Conservation (phyloP, 768 basidiomycete species). For the Rhodotorula toruloides region DNA sequence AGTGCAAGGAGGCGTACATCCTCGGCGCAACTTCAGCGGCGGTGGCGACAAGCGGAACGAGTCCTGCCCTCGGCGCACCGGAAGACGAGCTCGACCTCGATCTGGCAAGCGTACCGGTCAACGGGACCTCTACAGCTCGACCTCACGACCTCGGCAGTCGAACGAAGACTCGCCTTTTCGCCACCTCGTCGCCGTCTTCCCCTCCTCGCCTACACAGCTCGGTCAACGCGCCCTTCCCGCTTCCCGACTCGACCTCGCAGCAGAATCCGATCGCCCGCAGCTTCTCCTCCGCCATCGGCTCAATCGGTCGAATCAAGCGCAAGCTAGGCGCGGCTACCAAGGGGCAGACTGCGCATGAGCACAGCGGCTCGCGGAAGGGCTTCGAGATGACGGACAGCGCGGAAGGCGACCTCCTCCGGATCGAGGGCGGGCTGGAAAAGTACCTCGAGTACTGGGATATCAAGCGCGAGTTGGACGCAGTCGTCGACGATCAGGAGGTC, state of each 20-base stretch:
- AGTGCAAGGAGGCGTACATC: conserved; percentile 56
- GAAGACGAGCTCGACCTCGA: conserved; percentile 43
- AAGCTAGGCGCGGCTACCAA: conserved; percentile 51
- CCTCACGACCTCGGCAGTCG: conserved; percentile 5
- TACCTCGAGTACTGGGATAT: conserved; percentile 50
- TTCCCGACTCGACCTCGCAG: background rate
- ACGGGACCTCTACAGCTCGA: background rate
- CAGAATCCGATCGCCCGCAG: conserved; percentile 60
- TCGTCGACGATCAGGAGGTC: conserved; percentile 45
- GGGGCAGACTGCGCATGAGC: background rate
- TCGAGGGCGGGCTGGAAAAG: conserved; percentile 62
- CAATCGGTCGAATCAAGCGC: conserved; percentile 74
- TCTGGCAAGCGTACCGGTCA: background rate
- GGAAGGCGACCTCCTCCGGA: conserved; percentile 59
- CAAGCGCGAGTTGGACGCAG: conserved; percentile 47
- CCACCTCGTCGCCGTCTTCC: background rate
- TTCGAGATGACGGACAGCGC: conserved; percentile 65
- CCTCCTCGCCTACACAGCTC: background rate
- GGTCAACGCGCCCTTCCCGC: no score
- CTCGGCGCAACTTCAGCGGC: conserved; percentile 10
- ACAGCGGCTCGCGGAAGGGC: background rate
- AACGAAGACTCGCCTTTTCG: no score
- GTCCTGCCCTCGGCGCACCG: no score
- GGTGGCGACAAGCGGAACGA: background rate
- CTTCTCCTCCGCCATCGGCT: conserved; percentile 74